phyloP scores from a whole-genome alignment of 176 grass and related monocot genomes.

The Paspalum notatum region DNA sequence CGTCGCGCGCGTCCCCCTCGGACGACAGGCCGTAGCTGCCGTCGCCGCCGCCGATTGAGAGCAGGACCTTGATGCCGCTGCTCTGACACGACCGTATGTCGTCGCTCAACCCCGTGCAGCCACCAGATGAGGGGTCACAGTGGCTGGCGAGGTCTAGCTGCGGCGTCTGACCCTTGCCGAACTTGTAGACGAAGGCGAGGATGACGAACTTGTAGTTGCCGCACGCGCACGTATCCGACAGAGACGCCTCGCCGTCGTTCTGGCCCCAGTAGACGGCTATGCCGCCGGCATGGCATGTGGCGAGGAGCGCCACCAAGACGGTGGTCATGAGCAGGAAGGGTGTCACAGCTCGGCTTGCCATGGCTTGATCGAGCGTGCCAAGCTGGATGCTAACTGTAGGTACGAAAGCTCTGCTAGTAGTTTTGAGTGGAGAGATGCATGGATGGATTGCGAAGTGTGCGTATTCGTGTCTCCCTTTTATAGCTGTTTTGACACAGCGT shows the following conservation, averaged over 20 bases:
- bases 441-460: background rate
- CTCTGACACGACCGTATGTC: constrained; percentile 64
- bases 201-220: constrained; percentile 65
- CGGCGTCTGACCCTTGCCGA: constrained; percentile 73
- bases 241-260: constrained; percentile 58
- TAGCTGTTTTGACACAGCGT: background rate
- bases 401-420: too few relatives aligned
- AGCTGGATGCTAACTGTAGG: background rate
- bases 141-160: constrained; percentile 61
- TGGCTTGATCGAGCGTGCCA: constrained; percentile 13
- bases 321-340: constrained; percentile 17
- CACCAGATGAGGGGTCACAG: constrained; percentile 55
- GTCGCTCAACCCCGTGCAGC: constrained; percentile 50
- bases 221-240: constrained; percentile 45
- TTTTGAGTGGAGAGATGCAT: background rate
- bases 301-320: constrained; percentile 13
- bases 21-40: constrained; percentile 64
- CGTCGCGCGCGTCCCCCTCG: constrained; percentile 29
- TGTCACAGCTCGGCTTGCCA: constrained; percentile 28
- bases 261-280: constrained; percentile 73
- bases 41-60: constrained; percentile 65
- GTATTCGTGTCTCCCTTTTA: background rate
- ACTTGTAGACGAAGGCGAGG: constrained; percentile 67
- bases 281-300: constrained; percentile 50
- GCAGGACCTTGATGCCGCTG: constrained; percentile 66